A percentile compares a stretch with the other conserved stretches of the same genome.
Evolutionary conservation across 305 asterid species (phyloP).

Genomic region (Solanum aculeatissimum): DNA sequence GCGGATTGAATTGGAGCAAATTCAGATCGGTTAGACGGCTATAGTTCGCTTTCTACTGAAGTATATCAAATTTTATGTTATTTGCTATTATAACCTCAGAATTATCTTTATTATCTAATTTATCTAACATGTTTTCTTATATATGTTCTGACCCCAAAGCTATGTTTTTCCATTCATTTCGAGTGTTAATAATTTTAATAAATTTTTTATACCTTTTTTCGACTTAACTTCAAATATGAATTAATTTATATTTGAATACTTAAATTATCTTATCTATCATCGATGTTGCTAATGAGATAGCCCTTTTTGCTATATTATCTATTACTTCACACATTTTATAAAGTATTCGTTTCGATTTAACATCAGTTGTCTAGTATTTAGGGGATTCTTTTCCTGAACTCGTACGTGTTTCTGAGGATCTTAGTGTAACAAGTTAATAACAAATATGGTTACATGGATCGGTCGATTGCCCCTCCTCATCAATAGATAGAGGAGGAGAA

Average conservation of each 20-base stretch:
- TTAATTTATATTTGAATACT: neutral
- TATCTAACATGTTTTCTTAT: neutral
- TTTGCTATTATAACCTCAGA: neutral
- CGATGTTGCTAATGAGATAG: no score
- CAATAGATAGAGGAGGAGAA: no score
- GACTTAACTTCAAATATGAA: neutral
- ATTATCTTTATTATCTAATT: neutral
- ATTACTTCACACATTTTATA: no score
- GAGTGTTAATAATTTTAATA: neutral
- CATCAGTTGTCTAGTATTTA: no score
- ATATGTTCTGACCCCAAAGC: neutral
- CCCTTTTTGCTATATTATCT: no score
- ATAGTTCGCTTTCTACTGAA: neutral
- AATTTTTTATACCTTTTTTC: neutral
- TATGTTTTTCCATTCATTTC: neutral
- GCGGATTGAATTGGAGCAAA: neutral
- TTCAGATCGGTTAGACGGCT: neutral
- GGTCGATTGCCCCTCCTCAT: neutral
- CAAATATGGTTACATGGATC: neutral
- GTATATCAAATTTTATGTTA: neutral
- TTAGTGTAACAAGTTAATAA: no score
- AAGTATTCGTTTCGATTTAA: no score
- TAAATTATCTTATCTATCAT: neutral
- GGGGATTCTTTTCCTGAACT: no score
- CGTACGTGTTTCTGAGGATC: no score